Conservation (phyloP, 495 filamentous ascomycete genomes). For the Echria macrotheca region DNA sequence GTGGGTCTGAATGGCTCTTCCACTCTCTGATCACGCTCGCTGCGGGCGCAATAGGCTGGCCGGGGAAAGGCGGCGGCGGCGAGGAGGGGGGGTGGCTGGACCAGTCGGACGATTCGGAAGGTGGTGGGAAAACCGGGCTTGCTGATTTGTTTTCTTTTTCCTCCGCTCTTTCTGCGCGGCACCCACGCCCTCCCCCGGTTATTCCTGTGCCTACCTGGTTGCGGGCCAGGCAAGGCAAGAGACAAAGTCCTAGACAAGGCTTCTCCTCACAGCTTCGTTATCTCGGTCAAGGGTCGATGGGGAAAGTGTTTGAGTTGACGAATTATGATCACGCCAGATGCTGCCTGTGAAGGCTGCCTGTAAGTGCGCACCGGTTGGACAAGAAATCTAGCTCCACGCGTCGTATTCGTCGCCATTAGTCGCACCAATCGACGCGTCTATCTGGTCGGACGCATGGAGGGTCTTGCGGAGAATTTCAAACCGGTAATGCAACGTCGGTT, state of each 20-base stretch:
- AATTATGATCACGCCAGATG: not conserved
- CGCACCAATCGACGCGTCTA: too few species aligned
- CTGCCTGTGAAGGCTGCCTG: not conserved
- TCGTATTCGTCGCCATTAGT: too few species aligned
- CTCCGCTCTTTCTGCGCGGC: not conserved
- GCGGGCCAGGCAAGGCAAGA: too few species aligned
- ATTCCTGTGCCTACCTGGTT: not conserved
- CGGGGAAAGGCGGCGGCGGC: too few species aligned
- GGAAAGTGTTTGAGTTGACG: not conserved
- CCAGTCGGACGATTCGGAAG: slow-evolving; percentile 10
- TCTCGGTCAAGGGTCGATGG: not conserved
- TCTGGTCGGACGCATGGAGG: too few species aligned
- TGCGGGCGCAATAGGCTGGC: slow-evolving; percentile 1
- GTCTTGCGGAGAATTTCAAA: too few species aligned
- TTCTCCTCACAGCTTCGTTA: not conserved
- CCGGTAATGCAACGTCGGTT: too few species aligned
- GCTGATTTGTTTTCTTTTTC: slow-evolving; percentile 1
- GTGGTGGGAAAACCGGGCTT: not conserved
- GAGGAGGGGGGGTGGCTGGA: not conserved
- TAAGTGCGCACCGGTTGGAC: too few species aligned
- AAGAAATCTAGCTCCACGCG: too few species aligned
- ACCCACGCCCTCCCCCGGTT: not conserved
- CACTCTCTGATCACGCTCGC: not conserved
- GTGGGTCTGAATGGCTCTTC: not conserved
- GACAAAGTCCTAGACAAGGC: too few species aligned